Conservation (phyloP, 768 basidiomycete genomes). For the Pleurotus platypus region DNA sequence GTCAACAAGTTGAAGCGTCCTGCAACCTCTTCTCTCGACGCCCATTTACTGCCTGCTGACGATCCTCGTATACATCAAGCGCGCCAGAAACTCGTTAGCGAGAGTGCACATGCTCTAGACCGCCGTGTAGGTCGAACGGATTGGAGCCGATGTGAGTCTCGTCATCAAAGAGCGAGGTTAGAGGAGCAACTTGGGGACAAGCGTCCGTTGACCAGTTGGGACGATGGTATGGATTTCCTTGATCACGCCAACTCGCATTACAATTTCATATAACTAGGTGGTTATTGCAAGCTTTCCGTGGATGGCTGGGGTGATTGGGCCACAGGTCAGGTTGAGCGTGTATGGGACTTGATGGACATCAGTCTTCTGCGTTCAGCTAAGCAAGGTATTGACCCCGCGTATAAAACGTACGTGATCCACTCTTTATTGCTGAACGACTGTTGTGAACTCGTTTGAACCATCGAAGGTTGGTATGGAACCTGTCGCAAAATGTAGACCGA, state of each 20-base stretch:
- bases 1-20: constrained; percentile 68
- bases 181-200: constrained; percentile 81
- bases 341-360: constrained; percentile 95
- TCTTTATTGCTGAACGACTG: constrained; percentile 3
- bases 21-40: constrained; percentile 86
- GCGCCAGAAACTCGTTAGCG: constrained; percentile 76
- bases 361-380: constrained; percentile 77
- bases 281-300: constrained; percentile 80
- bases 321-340: constrained; percentile 87
- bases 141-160: constrained; percentile 90
- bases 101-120: constrained; percentile 60
- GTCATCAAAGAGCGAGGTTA: constrained; percentile 83
- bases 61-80: constrained; percentile 91
- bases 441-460: constrained; percentile 3
- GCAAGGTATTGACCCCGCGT: constrained; percentile 79
- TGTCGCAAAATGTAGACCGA: constrained; percentile 95
- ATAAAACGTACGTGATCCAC: constrained; percentile 68
- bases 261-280: constrained; percentile 42
- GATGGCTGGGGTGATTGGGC: constrained; percentile 96
- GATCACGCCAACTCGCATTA: neutral
- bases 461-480: constrained; percentile 85
- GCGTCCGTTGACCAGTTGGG: constrained; percentile 89
- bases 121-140: constrained; percentile 74
- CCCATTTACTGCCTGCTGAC: constrained; percentile 87
- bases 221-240: constrained; percentile 58